A percentile compares a stretch with the other conserved stretches of the same genome.
These are phyloP conservation scores for Penicillium macrosclerotiorum DNA, from an alignment of 495 filamentous ascomycete species.

Conservation along the genomic window DNA sequence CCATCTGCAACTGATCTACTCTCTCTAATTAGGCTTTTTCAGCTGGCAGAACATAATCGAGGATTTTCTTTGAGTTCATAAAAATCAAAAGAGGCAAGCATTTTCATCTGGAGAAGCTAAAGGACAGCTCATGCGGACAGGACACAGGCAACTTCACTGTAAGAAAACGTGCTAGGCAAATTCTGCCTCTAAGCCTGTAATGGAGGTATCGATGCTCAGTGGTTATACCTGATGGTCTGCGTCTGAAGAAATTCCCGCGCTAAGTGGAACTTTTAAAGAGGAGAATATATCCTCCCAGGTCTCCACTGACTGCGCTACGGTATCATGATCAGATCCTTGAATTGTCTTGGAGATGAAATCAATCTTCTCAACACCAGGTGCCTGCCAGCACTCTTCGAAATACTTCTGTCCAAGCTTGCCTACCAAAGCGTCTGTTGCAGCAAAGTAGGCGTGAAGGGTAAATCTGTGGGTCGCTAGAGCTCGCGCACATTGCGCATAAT, in stretches of 20 bases:
- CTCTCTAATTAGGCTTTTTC: no score
- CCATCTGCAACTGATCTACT: no score
- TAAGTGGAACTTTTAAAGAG: not conserved
- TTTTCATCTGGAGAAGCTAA: no score
- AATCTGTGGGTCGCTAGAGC: constrained; percentile 11
- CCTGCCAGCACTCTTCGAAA: constrained; percentile 31
- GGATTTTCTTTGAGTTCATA: no score
- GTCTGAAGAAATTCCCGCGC: not conserved
- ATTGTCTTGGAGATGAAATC: constrained; percentile 18
- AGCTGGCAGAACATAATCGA: no score
- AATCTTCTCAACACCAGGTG: constrained; percentile 7
- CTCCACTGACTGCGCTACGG: constrained; percentile 18
- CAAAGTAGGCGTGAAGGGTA: constrained; percentile 24
- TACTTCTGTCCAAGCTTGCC: constrained; percentile 29
- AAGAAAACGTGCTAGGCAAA: not conserved
- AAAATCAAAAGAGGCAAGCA: no score
- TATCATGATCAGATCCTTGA: constrained; percentile 31
- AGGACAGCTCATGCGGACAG: no score
- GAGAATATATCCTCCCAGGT: constrained; percentile 23
- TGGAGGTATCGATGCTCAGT: not conserved
- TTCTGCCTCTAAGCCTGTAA: not conserved
- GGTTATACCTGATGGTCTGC: not conserved
- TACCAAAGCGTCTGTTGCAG: constrained; percentile 28
- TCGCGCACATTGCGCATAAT: constrained; percentile 26
- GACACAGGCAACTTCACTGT: no score